Percentiles rank a stretch among this genome's conserved stretches.
Evolutionary conservation across 495 filamentous ascomycete genomes (phyloP).

Genomic region (Podospora conica): DNA sequence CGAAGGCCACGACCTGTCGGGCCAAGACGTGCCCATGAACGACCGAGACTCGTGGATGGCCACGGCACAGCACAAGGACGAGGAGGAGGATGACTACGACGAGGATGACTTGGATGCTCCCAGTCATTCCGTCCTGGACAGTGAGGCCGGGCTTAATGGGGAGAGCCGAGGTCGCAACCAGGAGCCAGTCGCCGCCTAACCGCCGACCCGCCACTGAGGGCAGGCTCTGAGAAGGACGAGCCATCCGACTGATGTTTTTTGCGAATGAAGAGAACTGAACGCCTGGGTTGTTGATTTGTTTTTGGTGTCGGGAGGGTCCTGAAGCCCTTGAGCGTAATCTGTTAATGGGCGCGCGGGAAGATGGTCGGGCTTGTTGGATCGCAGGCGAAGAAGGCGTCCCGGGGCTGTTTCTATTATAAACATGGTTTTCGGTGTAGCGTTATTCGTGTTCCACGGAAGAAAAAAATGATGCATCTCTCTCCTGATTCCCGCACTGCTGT

Average conservation of each 20-base stretch:
- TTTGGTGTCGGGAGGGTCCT: not conserved
- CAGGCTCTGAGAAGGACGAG: not conserved
- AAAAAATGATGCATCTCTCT: not conserved
- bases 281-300: not conserved
- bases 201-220: not conserved
- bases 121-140: constrained; percentile 37
- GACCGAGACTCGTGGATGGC: constrained; percentile 88
- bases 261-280: not conserved
- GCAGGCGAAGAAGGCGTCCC: not conserved
- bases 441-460: not conserved
- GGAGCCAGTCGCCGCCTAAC: constrained; percentile 29
- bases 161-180: constrained; percentile 42
- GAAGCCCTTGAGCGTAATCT: not conserved
- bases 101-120: constrained; percentile 44
- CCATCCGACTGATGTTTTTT: not conserved
- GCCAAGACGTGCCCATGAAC: constrained; percentile 76
- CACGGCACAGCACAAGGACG: constrained; percentile 64
- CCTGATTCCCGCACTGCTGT: not conserved
- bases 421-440: not conserved
- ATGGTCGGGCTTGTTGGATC: not conserved
- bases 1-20: constrained; percentile 60
- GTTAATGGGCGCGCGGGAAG: not conserved
- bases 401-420: not conserved
- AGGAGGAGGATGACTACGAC: constrained; percentile 48
- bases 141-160: constrained; percentile 39